Evolutionary conservation across 169 alveolate genomes (phyloP).

Genomic region (Plasmodium yoelii): DNA sequence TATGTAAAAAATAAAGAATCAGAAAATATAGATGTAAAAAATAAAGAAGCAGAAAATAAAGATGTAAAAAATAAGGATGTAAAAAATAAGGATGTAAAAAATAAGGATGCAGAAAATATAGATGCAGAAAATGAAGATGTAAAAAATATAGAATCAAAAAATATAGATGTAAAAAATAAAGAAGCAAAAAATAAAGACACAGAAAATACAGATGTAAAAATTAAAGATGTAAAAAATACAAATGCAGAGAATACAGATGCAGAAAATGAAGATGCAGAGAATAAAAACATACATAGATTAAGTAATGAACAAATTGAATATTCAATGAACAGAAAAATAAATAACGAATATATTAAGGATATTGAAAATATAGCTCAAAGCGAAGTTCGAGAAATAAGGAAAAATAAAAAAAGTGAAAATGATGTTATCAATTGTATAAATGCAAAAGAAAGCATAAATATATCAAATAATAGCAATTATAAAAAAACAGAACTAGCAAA

Average conservation of each 20-base stretch:
- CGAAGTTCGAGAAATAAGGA: background rate
- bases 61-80: background rate
- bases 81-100: too few species aligned
- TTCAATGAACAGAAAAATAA: background rate
- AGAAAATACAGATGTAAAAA: background rate
- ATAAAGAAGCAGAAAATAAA: background rate
- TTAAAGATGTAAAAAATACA: background rate
- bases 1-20: background rate
- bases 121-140: slow-evolving; percentile 10
- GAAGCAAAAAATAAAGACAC: background rate
- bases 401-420: background rate
- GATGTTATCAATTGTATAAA: background rate
- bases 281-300: background rate
- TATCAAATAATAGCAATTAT: too few species aligned
- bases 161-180: background rate
- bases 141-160: background rate
- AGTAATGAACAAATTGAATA: background rate
- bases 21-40: background rate
- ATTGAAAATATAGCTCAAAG: background rate
- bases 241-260: background rate
- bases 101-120: background rate
- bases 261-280: background rate
- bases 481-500: too few species aligned
- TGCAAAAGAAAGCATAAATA: background rate
- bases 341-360: background rate